Evolutionary conservation across 2,329 filamentous ascomycete species (phyloP), one percentile per base, ranked within the genome.

Genomic region (Colletotrichum orbiculare): DNA sequence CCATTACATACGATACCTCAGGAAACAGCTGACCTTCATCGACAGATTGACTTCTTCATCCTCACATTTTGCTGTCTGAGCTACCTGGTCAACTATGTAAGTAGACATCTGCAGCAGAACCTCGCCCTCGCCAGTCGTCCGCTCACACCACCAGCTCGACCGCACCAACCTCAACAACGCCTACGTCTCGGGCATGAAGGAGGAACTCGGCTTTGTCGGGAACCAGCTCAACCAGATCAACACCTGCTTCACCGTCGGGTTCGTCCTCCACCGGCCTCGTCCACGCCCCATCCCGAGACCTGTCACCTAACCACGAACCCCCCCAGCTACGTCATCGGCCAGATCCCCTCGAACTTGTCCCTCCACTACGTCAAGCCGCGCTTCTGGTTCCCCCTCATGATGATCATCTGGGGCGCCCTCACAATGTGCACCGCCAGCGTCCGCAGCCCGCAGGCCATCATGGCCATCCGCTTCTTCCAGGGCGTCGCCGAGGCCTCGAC

Each of bases 311-410:
- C 46, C 13, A 8, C n/a, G 35, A n/a, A 46, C 17, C 17, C 17
- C n/a, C 43, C 1, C 15, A 65, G 77, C 10, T 81, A 82, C 54
- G 75, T 83, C 34, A 70, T 89, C 4, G 87, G 88, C 1, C 87
- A 91, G 72, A 77, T 90, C 13, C 87, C 87, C 0, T 85, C 83
- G 56, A 89, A 89, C 69, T 73, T 90, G 8, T 86, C 86, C 3
- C 79, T 91, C 3, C 85, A 90, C 73, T 88, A 89, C 69, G 72
- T 91, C 65, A 83, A 83, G 54, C 89, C 88, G 2, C 81, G 87
- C n/a, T 79, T 86, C 66, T 91, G 86, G 78, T 89, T 89, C 70
- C 88, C 88, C 0, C 70, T 79, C 35, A 89, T 88, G 82, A 89
- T 89, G 83, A 61, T 89, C 17, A 71, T 86, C 61, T 91, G 89